Evolutionary conservation across 2,329 filamentous ascomycete species (phyloP), one percentile per base, ranked within the genome.

Genomic region (Aspergillus flavus): DNA sequence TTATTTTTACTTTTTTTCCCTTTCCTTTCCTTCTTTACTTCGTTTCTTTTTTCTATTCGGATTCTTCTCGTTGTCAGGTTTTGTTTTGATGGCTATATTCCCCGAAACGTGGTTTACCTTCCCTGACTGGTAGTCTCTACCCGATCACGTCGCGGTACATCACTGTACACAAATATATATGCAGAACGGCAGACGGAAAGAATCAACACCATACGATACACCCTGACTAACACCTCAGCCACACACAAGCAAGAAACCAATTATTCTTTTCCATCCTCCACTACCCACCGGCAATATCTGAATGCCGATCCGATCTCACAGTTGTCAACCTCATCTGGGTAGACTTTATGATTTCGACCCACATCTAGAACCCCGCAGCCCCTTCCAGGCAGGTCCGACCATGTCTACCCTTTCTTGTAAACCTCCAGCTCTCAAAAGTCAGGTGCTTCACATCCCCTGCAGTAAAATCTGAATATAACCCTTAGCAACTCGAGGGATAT

Each of bases 361-460:
- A 32, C 52, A 55, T 55, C 52, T 55, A 55, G 52, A 55, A 52
- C 48, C 28, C 9, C 46, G 46, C 14, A 32, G 46, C 46, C 46
- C 46, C 26, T 50, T 50, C 23, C 23, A 50, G 46, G 14, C 46
- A 41, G 39, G 6, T 41, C 19, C 39, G 39, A 41, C 39, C 6
- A n/a, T 9, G 39, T 10, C 39, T n/a, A 41, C 6, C 16, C 16
- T 41, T n/a, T 19, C 16, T 10, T 41, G 9, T 41, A n/a, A 41
- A 41, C 39, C 6, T n/a, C 39, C 19, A 41, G 16, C 16, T 41
- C 39, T 41, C 26, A 9, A 2, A 53, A 21, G 32, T 54, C 52
- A 36, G 34, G 34, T 39, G 34, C 52, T 26, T 36, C 30, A 14
- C 50, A 53, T 23, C 19, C 19, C 39, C 6, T 41, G 10, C 16